These are phyloP conservation scores for Hericium erinaceus DNA, from an alignment of 768 basidiomycete species.

Conservation along the genomic window DNA sequence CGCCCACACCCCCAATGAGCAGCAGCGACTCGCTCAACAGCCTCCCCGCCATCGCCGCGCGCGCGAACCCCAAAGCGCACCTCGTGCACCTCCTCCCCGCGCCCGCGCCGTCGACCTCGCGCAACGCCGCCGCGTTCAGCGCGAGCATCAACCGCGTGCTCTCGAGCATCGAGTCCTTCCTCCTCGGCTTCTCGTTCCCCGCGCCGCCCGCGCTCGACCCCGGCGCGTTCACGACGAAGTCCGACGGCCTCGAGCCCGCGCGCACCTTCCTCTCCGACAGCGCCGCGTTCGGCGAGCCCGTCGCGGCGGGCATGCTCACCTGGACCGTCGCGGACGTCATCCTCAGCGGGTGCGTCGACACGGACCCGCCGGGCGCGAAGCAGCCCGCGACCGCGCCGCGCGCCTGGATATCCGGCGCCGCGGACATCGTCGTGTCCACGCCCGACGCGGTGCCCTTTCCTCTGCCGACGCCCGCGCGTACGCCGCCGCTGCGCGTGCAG, in stretches of 20 bases:
- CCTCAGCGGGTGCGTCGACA: slow-evolving; percentile 27
- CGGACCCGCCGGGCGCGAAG: not conserved
- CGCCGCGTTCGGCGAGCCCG: slow-evolving; percentile 2
- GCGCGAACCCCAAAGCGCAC: slow-evolving; percentile 15
- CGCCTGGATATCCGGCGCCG: slow-evolving; percentile 23
- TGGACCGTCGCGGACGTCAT: slow-evolving; percentile 27
- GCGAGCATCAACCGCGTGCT: slow-evolving; percentile 20
- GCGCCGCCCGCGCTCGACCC: not conserved
- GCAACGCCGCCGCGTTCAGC: slow-evolving; percentile 11
- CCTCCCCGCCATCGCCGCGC: not conserved
- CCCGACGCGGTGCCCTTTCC: not conserved
- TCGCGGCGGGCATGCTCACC: slow-evolving; percentile 11
- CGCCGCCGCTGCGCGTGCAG: not conserved
- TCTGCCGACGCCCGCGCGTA: not conserved
- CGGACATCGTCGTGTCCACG: slow-evolving; percentile 23
- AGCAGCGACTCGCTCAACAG: slow-evolving; percentile 14
- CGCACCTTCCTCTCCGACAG: slow-evolving; percentile 7
- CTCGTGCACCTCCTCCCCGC: slow-evolving; percentile 25
- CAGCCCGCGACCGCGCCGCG: slow-evolving; percentile 9
- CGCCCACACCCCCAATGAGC: slow-evolving; percentile 15
- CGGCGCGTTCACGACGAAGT: not conserved
- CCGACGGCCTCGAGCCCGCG: slow-evolving; percentile 6
- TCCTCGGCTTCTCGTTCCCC: slow-evolving; percentile 25
- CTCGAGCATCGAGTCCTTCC: slow-evolving; percentile 27
- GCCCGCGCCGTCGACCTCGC: slow-evolving; percentile 6